These are phyloP conservation scores for Dactylis glomerata DNA, from an alignment of 176 grass and related monocot species.

Conservation along the genomic window DNA sequence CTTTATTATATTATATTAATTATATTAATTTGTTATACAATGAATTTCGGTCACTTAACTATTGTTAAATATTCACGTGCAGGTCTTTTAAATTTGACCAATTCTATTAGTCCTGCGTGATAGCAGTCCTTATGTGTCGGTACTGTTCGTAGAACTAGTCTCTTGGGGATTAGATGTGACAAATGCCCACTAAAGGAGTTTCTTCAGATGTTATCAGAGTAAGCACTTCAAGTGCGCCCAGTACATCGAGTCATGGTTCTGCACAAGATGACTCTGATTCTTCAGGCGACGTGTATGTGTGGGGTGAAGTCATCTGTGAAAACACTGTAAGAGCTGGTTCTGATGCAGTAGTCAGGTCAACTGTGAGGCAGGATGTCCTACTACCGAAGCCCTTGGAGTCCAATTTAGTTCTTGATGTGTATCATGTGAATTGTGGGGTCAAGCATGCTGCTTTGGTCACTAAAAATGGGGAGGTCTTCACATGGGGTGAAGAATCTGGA, in stretches of 20 bases:
- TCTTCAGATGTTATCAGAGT: conserved; percentile 88
- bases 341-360: conserved; percentile 37
- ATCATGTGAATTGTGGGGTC: conserved; percentile 79
- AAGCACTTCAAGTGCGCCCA: conserved; percentile 90
- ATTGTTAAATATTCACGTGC: background rate
- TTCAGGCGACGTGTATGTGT: conserved; percentile 76
- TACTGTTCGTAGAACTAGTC: conserved; percentile 15
- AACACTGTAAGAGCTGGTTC: conserved; percentile 45
- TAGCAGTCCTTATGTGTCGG: background rate
- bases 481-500: conserved; percentile 94
- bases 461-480: conserved; percentile 88
- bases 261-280: conserved; percentile 93
- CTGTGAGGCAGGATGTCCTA: conserved; percentile 63
- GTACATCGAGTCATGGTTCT: conserved; percentile 95
- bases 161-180: conserved; percentile 67
- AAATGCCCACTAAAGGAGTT: conserved; percentile 70
- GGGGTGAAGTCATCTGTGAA: conserved; percentile 92
- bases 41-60: background rate
- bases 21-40: background rate
- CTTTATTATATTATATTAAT: background rate
- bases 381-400: conserved; percentile 84
- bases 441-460: conserved; percentile 86
- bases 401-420: conserved; percentile 77
- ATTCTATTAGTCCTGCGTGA: background rate
- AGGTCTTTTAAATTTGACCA: conserved; percentile 19